Evolutionary conservation across 2,329 filamentous ascomycete genomes (phyloP).

Genomic region (Cladosporium colombiae): DNA sequence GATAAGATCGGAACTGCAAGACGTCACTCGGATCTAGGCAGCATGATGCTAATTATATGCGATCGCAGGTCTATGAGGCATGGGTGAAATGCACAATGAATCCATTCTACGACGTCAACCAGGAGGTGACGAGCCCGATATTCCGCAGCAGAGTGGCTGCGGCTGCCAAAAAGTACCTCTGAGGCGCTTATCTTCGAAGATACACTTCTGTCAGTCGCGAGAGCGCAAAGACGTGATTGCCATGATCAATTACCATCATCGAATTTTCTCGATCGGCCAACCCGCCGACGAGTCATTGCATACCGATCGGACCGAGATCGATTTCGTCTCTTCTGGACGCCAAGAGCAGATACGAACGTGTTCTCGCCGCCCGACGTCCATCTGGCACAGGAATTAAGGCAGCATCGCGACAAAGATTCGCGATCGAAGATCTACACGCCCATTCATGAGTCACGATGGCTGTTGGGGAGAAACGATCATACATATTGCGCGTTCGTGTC

Average conservation of each 20-base stretch:
- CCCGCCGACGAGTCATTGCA: not conserved
- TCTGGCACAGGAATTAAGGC: not conserved
- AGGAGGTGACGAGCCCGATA: conserved; percentile 81
- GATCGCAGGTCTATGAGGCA: conserved; percentile 73
- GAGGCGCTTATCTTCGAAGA: not conserved
- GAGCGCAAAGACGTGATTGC: not conserved
- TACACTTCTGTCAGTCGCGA: not conserved
- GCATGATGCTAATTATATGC: not conserved
- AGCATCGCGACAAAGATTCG: not conserved
- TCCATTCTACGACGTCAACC: conserved; percentile 86
- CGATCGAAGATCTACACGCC: not conserved
- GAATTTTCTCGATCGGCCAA: not conserved
- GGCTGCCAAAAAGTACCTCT: conserved; percentile 72
- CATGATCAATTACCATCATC: not conserved
- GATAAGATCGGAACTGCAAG: not conserved
- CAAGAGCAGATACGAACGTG: not conserved
- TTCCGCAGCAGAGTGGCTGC: conserved; percentile 81
- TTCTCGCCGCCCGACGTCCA: not conserved
- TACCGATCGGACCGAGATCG: not conserved
- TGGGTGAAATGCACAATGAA: conserved; percentile 98
- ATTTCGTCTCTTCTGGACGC: not conserved
- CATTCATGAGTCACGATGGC: not conserved
- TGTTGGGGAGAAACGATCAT: not conserved
- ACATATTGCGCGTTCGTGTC: not conserved
- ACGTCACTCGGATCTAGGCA: not conserved